Percentiles rank a stretch among this genome's conserved stretches.
These are phyloP conservation scores for Neoscytalidium dimidiatum DNA, from an alignment of 2,329 filamentous ascomycete genomes.

Conservation along the genomic window DNA sequence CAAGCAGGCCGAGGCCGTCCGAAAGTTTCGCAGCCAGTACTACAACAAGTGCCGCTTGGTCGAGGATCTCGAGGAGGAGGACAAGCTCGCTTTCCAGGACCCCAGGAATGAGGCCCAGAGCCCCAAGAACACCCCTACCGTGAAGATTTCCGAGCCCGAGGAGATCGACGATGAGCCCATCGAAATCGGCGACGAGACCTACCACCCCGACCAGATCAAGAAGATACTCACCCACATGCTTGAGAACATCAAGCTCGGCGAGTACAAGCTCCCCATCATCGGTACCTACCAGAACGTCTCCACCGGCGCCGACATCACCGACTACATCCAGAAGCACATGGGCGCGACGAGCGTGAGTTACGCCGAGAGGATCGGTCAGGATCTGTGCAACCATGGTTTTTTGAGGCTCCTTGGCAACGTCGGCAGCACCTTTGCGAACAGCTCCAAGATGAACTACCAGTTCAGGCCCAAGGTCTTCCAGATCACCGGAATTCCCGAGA, in stretches of 20 bases:
- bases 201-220: constrained; percentile 84
- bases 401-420: constrained; percentile 91
- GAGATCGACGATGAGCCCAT: constrained; percentile 75
- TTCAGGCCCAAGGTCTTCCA: constrained; percentile 94
- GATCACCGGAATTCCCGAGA: constrained; percentile 82
- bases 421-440: constrained; percentile 94
- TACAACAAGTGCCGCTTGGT: constrained; percentile 98
- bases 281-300: constrained; percentile 95
- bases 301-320: constrained; percentile 87
- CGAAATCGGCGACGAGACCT: constrained; percentile 89
- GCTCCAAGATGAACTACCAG: constrained; percentile 95
- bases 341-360: constrained; percentile 81
- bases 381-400: constrained; percentile 83
- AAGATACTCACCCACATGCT: constrained; percentile 86
- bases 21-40: constrained; percentile 92
- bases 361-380: constrained; percentile 92
- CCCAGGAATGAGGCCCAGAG: constrained; percentile 60
- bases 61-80: constrained; percentile 96
- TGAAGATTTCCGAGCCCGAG: constrained; percentile 76
- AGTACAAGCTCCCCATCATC: constrained; percentile 93
- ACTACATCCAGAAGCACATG: constrained; percentile 91
- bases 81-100: constrained; percentile 95
- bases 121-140: constrained; percentile 69
- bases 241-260: constrained; percentile 80
- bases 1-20: constrained; percentile 83